Percentiles rank a stretch among this genome's conserved stretches.
Evolutionary conservation across 208 protist genomes (phyloP).

Genomic region (Crithidia fasciculata): DNA sequence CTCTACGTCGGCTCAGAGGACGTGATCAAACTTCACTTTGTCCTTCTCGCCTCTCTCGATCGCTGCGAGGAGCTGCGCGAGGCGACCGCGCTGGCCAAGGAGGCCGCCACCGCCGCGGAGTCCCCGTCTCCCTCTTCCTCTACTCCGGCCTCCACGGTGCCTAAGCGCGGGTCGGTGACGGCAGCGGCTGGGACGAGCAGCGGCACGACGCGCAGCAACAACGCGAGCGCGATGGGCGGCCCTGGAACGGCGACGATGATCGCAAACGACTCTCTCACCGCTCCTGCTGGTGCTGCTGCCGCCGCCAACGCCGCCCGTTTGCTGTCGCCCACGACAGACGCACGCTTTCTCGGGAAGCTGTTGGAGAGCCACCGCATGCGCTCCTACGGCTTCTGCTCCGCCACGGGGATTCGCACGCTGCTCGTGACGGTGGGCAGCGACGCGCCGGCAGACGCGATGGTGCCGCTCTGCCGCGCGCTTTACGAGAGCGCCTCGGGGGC

Average conservation of each 20-base stretch:
- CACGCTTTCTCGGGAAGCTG: conserved; percentile 75
- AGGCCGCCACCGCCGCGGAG: neutral
- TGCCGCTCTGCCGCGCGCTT: conserved; percentile 79
- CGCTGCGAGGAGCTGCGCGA: conserved; percentile 66
- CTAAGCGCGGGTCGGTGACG: no score
- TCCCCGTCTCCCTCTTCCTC: neutral
- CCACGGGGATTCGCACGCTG: conserved; percentile 69
- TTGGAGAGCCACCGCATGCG: conserved; percentile 64
- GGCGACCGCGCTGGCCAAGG: conserved; percentile 6
- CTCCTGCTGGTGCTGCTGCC: conserved; percentile 11
- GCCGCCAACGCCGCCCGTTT: conserved; percentile 23
- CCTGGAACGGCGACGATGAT: neutral
- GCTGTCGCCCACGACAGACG: conserved; percentile 56
- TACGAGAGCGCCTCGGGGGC: conserved; percentile 76
- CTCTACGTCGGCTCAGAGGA: conserved; percentile 82
- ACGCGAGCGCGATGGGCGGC: neutral
- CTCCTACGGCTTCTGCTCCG: conserved; percentile 82
- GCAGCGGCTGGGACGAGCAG: neutral
- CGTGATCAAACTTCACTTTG: conserved; percentile 72
- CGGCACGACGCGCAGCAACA: neutral
- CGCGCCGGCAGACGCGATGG: conserved; percentile 73
- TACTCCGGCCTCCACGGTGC: no score
- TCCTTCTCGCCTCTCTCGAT: conserved; percentile 82
- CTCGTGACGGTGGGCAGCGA: conserved; percentile 71
- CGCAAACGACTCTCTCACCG: conserved; percentile 18